These are phyloP conservation scores for Amaranthus cruentus DNA, from an alignment of 148 eudicot genomes.

Conservation along the genomic window DNA sequence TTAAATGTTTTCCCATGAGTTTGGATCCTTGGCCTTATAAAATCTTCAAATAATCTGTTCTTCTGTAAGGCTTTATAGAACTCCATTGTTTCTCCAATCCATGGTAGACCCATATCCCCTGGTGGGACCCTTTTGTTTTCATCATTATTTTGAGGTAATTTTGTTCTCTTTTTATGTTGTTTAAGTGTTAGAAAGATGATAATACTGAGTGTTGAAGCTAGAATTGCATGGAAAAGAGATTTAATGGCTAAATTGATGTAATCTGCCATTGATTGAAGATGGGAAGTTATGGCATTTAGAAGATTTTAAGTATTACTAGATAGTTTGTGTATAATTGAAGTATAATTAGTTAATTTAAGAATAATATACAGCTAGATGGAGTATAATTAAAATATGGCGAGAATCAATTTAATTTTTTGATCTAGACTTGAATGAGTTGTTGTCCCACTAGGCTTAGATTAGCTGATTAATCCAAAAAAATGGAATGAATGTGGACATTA, in stretches of 20 bases:
- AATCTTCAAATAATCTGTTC: constrained; percentile 58
- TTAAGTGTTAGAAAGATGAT: neutral
- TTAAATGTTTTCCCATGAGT: constrained; percentile 64
- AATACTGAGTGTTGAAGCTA: constrained; percentile 11
- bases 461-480: neutral
- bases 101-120: constrained; percentile 65
- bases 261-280: constrained; percentile 10
- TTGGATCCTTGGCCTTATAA: constrained; percentile 45
- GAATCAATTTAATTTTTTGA: constrained; percentile 8
- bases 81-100: constrained; percentile 68
- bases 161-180: constrained; percentile 18
- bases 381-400: constrained; percentile 3
- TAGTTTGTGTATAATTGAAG: neutral
- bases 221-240: neutral
- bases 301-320: neutral
- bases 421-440: constrained; percentile 3
- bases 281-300: neutral
- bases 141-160: neutral
- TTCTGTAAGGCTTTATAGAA: constrained; percentile 55
- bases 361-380: constrained; percentile 19
- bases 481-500: constrained; percentile 11
- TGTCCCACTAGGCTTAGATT: neutral
- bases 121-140: constrained; percentile 34
- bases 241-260: constrained; percentile 6
- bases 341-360: neutral